Percentiles rank a stretch among this genome's conserved stretches.
These are phyloP conservation scores for Lactarius hengduanensis DNA, from an alignment of 768 basidiomycete species.

Conservation along the genomic window DNA sequence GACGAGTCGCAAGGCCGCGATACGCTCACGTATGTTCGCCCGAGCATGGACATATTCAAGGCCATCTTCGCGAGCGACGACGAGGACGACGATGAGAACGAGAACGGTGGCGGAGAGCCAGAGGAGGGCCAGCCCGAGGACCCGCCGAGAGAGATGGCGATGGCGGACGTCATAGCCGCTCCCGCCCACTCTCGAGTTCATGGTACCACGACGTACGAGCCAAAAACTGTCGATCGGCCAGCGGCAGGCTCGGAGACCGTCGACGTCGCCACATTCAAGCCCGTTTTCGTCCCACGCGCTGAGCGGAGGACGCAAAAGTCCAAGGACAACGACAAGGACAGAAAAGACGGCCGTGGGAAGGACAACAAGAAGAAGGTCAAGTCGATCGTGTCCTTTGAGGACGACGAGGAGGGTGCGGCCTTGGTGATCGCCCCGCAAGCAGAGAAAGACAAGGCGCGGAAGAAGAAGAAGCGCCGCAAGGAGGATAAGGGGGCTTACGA, in stretches of 20 bases:
- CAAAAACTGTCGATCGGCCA: constrained; percentile 10
- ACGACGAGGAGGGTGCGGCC: constrained; percentile 57
- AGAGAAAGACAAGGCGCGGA: constrained; percentile 35
- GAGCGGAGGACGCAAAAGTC: constrained; percentile 40
- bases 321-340: constrained; percentile 30
- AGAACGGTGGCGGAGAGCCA: constrained; percentile 32
- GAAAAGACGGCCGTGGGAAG: constrained; percentile 35
- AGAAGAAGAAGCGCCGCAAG: constrained; percentile 47
- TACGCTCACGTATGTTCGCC: constrained; percentile 83
- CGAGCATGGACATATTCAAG: constrained; percentile 92
- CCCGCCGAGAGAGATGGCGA: neutral
- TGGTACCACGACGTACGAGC: constrained; percentile 23
- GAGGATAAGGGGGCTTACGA: constrained; percentile 25
- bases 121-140: constrained; percentile 26
- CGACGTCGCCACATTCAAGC: constrained; percentile 79
- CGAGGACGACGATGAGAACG: constrained; percentile 70
- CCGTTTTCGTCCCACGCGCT: constrained; percentile 76
- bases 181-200: constrained; percentile 23
- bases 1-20: constrained; percentile 88
- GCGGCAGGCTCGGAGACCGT: constrained; percentile 32
- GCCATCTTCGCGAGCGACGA: constrained; percentile 97
- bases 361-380: constrained; percentile 54
- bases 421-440: constrained; percentile 30
- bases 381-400: constrained; percentile 73
- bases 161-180: neutral